Evolutionary conservation across 495 filamentous ascomycete species (phyloP), one percentile per base, ranked within the genome.

Genomic region (Aspergillus bertholletiae): DNA sequence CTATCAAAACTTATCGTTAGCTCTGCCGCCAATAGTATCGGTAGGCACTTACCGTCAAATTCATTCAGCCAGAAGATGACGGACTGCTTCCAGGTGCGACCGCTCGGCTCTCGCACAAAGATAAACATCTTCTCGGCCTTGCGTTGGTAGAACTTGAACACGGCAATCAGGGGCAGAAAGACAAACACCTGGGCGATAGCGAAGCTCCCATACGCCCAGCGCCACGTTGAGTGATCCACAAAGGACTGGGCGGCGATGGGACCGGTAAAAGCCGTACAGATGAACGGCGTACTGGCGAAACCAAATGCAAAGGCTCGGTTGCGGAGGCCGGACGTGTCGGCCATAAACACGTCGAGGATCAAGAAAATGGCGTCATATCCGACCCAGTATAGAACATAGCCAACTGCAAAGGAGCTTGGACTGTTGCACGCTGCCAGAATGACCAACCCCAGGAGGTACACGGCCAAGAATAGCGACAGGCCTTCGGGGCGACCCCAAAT

Each of bases 191-290:
- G 73, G 57, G 85, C 70, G 57, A 88, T 85, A 45, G 78, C 68
- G 60, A 86, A 88, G n/a, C 74, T 69, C 28, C 84, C 84, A 57
- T 81, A 85, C 18, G 72, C 80, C 86, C 85, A 88, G 44, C 83
- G 75, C 75, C 79, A 88, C 22, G 72, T 74, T 4, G 77, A 67
- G 5, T 75, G 75, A 22, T 77, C 68, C 54, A 80, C 77, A 46
- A 81, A 81, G 8, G 62, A 56, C 9, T 66, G 52, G 20, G 64
- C 70, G n/a, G 67, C 73, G 55, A 69, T 48, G 5, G 67, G 62
- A 21, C 63, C 72, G 5, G 67, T 68, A 40, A 74, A 77, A 1
- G 70, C 67, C 23, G 84, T 87, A 55, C 78, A 77, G 51, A 88
- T 86, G 66, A 85, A 87, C 2, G 86, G 86, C 0, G 85, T 85